Conservation (phyloP, 306 rosid genomes). For the Alnus glutinosa region DNA sequence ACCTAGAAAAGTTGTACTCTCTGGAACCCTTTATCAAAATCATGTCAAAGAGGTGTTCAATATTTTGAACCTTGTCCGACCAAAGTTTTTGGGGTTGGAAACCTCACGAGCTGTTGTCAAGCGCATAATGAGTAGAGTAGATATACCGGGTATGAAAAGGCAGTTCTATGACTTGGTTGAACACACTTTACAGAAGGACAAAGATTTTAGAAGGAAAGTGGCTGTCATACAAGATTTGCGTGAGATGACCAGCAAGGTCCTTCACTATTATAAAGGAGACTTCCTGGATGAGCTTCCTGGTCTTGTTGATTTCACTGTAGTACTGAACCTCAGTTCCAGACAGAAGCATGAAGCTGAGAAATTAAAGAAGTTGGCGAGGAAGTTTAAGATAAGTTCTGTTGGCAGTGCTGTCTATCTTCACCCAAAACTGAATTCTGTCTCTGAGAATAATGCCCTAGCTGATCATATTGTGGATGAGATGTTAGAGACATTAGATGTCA, state of each 20-base stretch:
- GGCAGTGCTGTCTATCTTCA: constrained; percentile 89
- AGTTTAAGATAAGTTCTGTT: constrained; percentile 69
- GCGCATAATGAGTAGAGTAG: constrained; percentile 71
- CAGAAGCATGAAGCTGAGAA: constrained; percentile 60
- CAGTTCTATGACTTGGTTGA: constrained; percentile 68
- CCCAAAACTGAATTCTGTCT: constrained; percentile 53
- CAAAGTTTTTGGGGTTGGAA: constrained; percentile 67
- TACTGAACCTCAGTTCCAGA: constrained; percentile 58
- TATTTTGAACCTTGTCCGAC: constrained; percentile 77
- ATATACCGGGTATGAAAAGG: constrained; percentile 50
- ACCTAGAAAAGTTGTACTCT: constrained; percentile 83
- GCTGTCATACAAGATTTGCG: constrained; percentile 85
- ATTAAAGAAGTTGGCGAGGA: constrained; percentile 45
- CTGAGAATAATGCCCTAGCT: constrained; percentile 41
- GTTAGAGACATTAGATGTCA: constrained; percentile 47
- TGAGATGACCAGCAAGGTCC: constrained; percentile 84
- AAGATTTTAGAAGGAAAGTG: constrained; percentile 74
- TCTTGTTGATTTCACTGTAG: constrained; percentile 72
- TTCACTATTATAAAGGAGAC: constrained; percentile 94
- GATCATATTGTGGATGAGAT: constrained; percentile 62
- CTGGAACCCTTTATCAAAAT: constrained; percentile 90
- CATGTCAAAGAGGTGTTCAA: constrained; percentile 92
- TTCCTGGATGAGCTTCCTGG: constrained; percentile 98
- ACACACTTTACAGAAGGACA: constrained; percentile 75
- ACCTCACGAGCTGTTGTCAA: constrained; percentile 64